These are phyloP conservation scores for Euphorbia schlechtendalii DNA, from an alignment of 441 rosid species.

Conservation along the genomic window DNA sequence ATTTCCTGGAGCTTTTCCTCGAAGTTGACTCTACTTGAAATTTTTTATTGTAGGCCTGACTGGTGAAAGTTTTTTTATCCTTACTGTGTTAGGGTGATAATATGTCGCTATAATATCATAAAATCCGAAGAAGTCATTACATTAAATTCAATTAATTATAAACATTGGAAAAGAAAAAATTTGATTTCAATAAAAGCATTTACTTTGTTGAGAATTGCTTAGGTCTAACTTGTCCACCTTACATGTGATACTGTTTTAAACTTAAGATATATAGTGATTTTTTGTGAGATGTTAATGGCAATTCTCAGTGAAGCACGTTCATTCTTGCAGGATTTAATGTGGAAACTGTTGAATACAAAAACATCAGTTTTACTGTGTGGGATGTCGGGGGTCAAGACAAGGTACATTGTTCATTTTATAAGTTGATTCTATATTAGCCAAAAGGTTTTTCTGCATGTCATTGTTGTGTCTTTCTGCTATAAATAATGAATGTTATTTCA, in stretches of 20 bases:
- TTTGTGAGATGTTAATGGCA: too few relatives aligned
- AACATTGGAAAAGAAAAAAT: too few relatives aligned
- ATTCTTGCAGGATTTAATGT: conserved; percentile 52
- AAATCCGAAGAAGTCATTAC: neutral
- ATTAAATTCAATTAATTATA: too few relatives aligned
- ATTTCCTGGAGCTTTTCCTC: neutral
- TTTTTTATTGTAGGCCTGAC: neutral
- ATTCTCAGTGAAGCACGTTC: too few relatives aligned
- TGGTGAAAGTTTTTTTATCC: neutral
- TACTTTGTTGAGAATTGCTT: neutral
- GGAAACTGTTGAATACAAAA: conserved; percentile 78
- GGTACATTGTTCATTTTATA: conserved; percentile 26
- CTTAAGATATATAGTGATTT: neutral
- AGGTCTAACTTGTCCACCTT: neutral
- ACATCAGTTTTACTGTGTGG: conserved; percentile 86
- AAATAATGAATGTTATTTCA: conserved; percentile 3
- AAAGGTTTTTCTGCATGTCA: neutral
- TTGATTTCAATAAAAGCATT: too few relatives aligned
- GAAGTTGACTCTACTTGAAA: neutral
- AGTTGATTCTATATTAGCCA: neutral
- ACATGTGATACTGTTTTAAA: too few relatives aligned
- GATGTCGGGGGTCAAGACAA: conserved; percentile 94
- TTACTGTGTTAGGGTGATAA: neutral
- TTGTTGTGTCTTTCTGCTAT: neutral
- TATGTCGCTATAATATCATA: neutral